Conservation (phyloP, 148 eudicot genomes). For the Fagopyrum homotropicum region DNA sequence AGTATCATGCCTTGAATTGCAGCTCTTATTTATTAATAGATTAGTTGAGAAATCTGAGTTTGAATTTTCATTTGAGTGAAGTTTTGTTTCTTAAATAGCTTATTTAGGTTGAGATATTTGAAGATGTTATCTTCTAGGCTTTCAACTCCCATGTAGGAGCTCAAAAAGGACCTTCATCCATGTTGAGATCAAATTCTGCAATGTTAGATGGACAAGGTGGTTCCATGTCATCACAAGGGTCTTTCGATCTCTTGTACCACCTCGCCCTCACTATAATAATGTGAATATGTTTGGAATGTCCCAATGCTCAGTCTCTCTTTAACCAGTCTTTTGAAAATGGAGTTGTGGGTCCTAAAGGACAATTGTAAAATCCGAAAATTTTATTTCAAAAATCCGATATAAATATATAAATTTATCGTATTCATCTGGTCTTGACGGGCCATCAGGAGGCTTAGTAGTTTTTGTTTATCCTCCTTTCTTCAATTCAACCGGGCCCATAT, state of each 20-base stretch:
- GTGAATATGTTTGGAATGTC: constrained; percentile 72
- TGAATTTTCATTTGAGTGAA: constrained; percentile 12
- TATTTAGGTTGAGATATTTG: constrained; percentile 2
- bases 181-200: constrained; percentile 69
- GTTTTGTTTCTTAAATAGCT: constrained; percentile 12
- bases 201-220: constrained; percentile 75
- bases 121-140: constrained; percentile 82
- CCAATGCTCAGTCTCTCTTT: constrained; percentile 64
- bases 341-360: constrained; percentile 34
- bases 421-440: no score
- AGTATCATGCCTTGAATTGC: constrained; percentile 22
- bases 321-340: constrained; percentile 75
- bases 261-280: constrained; percentile 70
- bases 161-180: constrained; percentile 57
- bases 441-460: no score
- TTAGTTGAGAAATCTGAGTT: constrained; percentile 6
- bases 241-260: constrained; percentile 56
- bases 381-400: no score
- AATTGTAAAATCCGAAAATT: background rate
- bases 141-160: constrained; percentile 71
- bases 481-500: no score
- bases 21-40: constrained; percentile 17
- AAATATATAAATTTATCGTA: no score
- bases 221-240: constrained; percentile 52
- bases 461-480: no score